phyloP scores from a whole-genome alignment of 1,139 yeast genomes.

The Candida gigantensis region DNA sequence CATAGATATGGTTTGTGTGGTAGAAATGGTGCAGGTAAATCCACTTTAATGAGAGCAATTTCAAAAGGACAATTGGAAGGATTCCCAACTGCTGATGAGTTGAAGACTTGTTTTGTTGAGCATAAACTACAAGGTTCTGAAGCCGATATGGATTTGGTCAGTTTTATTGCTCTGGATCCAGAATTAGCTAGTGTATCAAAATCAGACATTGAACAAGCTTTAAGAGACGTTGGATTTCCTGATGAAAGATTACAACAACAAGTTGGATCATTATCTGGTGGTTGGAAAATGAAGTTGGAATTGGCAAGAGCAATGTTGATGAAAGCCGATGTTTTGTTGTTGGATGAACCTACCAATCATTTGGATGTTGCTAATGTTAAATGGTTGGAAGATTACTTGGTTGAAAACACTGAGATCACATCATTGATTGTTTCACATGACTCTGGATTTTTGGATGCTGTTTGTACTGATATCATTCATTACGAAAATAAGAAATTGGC shows the following conservation, averaged over 20 bases:
- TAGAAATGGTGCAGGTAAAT: slow-evolving; percentile 98
- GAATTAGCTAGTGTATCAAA: slow-evolving; percentile 64
- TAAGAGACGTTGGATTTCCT: slow-evolving; percentile 85
- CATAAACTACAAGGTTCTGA: slow-evolving; percentile 96
- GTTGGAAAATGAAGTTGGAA: slow-evolving; percentile 99
- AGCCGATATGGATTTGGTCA: slow-evolving; percentile 84
- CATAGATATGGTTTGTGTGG: slow-evolving; percentile 98
- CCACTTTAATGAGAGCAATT: slow-evolving; percentile 95
- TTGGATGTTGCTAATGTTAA: slow-evolving; percentile 91
- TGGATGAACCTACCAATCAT: slow-evolving; percentile 99
- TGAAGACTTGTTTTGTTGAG: slow-evolving; percentile 95
- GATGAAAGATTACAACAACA: slow-evolving; percentile 85
- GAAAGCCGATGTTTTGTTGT: slow-evolving; percentile 91
- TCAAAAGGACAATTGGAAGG: slow-evolving; percentile 98
- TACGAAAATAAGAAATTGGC: slow-evolving; percentile 94
- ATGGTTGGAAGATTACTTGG: slow-evolving; percentile 89
- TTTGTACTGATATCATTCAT: slow-evolving; percentile 95
- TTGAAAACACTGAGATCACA: slow-evolving; percentile 81
- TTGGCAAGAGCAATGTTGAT: slow-evolving; percentile 97
- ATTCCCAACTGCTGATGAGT: slow-evolving; percentile 85
- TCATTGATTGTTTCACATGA: slow-evolving; percentile 97
- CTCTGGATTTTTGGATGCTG: slow-evolving; percentile 92
- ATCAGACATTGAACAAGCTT: slow-evolving; percentile 73
- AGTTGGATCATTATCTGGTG: slow-evolving; percentile 95
- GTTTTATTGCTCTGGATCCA: slow-evolving; percentile 89